Evolutionary conservation across 345 rosid genomes (phyloP).

Genomic region (Microthlaspi erraticum): DNA sequence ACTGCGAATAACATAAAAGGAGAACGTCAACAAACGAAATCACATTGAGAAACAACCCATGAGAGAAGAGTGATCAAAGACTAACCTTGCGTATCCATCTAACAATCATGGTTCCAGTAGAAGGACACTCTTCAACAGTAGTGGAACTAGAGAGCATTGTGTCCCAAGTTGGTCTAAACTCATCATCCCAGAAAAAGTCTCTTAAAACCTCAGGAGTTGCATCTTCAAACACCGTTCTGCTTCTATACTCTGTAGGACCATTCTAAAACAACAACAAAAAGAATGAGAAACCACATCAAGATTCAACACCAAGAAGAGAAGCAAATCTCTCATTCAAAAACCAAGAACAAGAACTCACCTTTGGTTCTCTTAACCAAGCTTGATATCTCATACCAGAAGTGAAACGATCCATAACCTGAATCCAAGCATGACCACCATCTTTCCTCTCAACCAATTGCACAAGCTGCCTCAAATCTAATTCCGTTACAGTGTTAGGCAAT

Average conservation of each 20-base stretch:
- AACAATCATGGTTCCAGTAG: slow-evolving; percentile 76
- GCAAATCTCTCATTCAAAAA: slow-evolving; percentile 5
- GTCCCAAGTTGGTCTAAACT: slow-evolving; percentile 75
- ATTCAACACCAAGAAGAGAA: not conserved
- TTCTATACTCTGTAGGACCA: slow-evolving; percentile 78
- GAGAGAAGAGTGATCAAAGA: not conserved
- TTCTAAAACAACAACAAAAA: slow-evolving; percentile 44
- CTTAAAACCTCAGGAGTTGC: slow-evolving; percentile 67
- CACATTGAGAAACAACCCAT: not conserved
- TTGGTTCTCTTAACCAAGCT: slow-evolving; percentile 79
- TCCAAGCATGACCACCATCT: slow-evolving; percentile 81
- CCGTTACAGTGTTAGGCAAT: slow-evolving; percentile 53
- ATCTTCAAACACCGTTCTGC: slow-evolving; percentile 71
- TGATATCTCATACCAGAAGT: slow-evolving; percentile 66
- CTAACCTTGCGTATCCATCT: slow-evolving; percentile 81
- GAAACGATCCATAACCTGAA: slow-evolving; percentile 74
- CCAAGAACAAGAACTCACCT: slow-evolving; percentile 46
- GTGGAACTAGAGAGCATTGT: slow-evolving; percentile 70
- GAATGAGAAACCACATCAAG: slow-evolving; percentile 9
- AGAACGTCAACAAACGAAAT: not conserved
- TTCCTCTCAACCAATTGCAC: slow-evolving; percentile 67
- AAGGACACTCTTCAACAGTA: slow-evolving; percentile 61
- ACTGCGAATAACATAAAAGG: slow-evolving; percentile 50
- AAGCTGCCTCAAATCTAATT: slow-evolving; percentile 66
- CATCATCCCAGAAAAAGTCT: slow-evolving; percentile 89